Base-by-base conservation (phyloP, 495 filamentous ascomycete genomes). In the Talaromyces ruber region DNA sequence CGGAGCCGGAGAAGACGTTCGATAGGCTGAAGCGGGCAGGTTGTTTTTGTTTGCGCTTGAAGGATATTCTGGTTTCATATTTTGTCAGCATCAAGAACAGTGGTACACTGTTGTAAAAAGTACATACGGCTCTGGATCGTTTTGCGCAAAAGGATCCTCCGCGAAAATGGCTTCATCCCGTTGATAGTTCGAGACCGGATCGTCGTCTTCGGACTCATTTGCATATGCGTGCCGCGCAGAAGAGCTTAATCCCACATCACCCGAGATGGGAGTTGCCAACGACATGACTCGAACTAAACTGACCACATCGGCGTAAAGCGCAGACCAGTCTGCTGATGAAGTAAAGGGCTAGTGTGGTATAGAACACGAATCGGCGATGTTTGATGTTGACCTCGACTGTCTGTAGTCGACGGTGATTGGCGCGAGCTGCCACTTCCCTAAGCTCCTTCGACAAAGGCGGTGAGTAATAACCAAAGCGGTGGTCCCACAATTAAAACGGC, bases 11-110 rank as follows among this genome's bases (percentile, higher is more conserved):
- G 62, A 78, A 84, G 74, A 85, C 85, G 66, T 66, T 84, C 63
- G 80, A 82, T 69, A 83, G 74, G 63, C 71, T 86, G 71, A 78
- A 88, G 70, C 71, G 75, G 57, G 70, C 80, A 65, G 65, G 79
- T 68, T 81, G 82, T 66, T 91, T 92, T 66, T 85, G 84, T 69
- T 90, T 92, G 65, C 88, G 86, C 77, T 95, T 94, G 77, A 97
- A 97, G 18, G 88, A 85, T 58, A 92, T 80, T 3, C 89, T 89
- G 59, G 9, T 64, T 64, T 56, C 58, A 65, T 66, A 18, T 26
- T 37, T 2, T 12, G 30, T 24, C 16, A 59, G 21, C 34, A 59
- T n/a, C 21, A 12, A 9, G 7, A 47, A 24, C 16, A n/a, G 51
- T 6, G n/a, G 16, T 16, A 21, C 2, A 8, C 26, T 26, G 2